Evolutionary conservation across 2,329 filamentous ascomycete species (phyloP).

Genomic region (Alternaria brassicicola): DNA sequence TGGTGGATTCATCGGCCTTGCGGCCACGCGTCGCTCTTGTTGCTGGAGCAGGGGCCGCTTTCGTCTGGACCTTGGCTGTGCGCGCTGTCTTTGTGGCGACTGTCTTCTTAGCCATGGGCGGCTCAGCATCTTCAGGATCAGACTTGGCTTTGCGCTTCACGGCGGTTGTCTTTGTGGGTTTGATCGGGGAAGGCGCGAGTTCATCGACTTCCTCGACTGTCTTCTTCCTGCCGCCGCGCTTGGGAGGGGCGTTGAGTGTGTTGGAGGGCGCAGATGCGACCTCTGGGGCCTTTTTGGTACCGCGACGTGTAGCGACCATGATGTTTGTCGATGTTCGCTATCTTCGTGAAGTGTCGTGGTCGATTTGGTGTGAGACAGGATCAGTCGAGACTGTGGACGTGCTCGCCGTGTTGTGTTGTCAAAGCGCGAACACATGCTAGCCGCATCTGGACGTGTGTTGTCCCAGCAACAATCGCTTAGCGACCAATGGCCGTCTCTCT

Average conservation of each 20-base stretch:
- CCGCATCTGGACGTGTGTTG: conserved; percentile 16
- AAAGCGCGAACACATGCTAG: conserved; percentile 23
- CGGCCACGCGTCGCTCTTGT: conserved; percentile 35
- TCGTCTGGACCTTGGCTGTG: conserved; percentile 26
- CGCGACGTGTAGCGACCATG: conserved; percentile 44
- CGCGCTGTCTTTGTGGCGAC: conserved; percentile 30
- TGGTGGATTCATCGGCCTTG: conserved; percentile 23
- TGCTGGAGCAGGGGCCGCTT: conserved; percentile 24
- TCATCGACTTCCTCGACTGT: conserved; percentile 28
- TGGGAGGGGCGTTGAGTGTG: conserved; percentile 42
- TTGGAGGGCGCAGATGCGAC: conserved; percentile 27
- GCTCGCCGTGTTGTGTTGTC: conserved; percentile 32
- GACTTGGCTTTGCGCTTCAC: conserved; percentile 29
- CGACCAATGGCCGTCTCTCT: not conserved
- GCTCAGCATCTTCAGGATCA: conserved; percentile 25
- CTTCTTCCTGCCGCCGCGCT: conserved; percentile 40
- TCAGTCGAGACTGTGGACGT: conserved; percentile 20
- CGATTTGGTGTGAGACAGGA: conserved; percentile 15
- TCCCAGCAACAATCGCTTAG: conserved; percentile 18
- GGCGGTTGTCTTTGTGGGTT: conserved; percentile 27
- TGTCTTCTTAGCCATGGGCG: conserved; percentile 25
- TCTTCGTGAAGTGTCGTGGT: conserved; percentile 15
- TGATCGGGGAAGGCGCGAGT: conserved; percentile 24
- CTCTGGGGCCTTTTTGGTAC: conserved; percentile 34
- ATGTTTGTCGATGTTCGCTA: conserved; percentile 24